Conservation (phyloP, 306 rosid genomes). For the Cicer bijugum region DNA sequence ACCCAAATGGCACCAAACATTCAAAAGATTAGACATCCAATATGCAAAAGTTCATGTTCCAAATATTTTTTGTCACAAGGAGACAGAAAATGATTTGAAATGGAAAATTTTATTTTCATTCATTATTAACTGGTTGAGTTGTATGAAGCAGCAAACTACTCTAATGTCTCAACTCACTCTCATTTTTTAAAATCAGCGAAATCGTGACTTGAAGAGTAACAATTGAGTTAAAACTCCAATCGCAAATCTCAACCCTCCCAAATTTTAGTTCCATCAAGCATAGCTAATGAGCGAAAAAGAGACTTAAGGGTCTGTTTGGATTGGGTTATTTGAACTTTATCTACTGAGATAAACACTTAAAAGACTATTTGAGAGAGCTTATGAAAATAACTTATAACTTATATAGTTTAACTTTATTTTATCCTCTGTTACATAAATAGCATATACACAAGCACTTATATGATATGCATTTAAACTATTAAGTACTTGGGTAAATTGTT, state of each 20-base stretch:
- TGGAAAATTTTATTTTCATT: conserved; percentile 17
- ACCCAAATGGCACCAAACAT: not conserved
- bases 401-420: too few relatives aligned
- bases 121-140: not conserved
- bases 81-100: not conserved
- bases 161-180: not conserved
- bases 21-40: not conserved
- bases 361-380: too few relatives aligned
- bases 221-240: not conserved
- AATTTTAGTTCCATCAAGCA: not conserved
- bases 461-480: too few relatives aligned
- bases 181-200: not conserved
- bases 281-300: not conserved
- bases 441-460: not conserved
- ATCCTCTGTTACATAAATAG: too few relatives aligned
- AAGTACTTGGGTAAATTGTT: too few relatives aligned
- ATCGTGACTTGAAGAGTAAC: not conserved
- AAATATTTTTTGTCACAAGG: not conserved
- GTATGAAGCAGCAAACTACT: not conserved
- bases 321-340: too few relatives aligned
- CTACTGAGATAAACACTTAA: too few relatives aligned
- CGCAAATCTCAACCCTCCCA: conserved; percentile 3
- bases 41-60: not conserved
- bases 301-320: too few relatives aligned
- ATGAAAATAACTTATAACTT: too few relatives aligned